Conservation (phyloP, 192 early-diverging fungal species). For the Coemansia asiatica region DNA sequence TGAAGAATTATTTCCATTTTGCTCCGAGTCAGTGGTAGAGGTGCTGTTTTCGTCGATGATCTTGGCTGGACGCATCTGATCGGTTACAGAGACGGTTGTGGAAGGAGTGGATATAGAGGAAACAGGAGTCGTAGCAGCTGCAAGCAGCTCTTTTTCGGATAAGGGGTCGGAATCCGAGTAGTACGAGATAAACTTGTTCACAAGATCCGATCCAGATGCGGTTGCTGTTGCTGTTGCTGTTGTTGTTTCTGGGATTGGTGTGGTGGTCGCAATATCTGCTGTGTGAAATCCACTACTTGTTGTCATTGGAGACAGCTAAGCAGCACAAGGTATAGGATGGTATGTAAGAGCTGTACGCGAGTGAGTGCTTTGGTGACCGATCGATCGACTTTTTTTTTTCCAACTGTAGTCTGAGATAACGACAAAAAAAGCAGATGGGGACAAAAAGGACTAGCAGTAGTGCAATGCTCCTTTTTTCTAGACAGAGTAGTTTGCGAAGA, state of each 20-base stretch:
- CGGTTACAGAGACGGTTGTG: slow-evolving; percentile 5
- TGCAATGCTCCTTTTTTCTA: background rate
- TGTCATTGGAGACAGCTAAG: slow-evolving; percentile 26
- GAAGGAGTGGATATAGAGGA: slow-evolving; percentile 17
- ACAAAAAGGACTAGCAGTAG: background rate
- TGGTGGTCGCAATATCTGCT: slow-evolving; percentile 16
- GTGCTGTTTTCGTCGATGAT: slow-evolving; percentile 31
- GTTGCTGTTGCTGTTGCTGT: no score
- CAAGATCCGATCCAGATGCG: slow-evolving; percentile 30
- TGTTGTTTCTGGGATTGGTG: slow-evolving; percentile 7
- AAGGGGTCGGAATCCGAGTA: slow-evolving; percentile 26
- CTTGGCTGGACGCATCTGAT: slow-evolving; percentile 38
- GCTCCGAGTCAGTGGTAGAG: slow-evolving; percentile 40
- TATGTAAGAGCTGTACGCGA: background rate
- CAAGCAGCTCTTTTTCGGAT: slow-evolving; percentile 17
- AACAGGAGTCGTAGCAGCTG: slow-evolving; percentile 7
- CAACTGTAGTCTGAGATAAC: background rate
- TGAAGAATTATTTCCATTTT: slow-evolving; percentile 26
- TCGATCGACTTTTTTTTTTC: background rate
- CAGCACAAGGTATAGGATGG: background rate
- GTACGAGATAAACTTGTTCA: slow-evolving; percentile 41
- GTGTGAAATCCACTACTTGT: slow-evolving; percentile 23
- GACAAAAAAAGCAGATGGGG: background rate
- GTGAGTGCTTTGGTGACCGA: no score
- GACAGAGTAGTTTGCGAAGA: background rate